Evolutionary conservation across 495 filamentous ascomycete species (phyloP).

Genomic region (Chlorociboria aeruginascens): DNA sequence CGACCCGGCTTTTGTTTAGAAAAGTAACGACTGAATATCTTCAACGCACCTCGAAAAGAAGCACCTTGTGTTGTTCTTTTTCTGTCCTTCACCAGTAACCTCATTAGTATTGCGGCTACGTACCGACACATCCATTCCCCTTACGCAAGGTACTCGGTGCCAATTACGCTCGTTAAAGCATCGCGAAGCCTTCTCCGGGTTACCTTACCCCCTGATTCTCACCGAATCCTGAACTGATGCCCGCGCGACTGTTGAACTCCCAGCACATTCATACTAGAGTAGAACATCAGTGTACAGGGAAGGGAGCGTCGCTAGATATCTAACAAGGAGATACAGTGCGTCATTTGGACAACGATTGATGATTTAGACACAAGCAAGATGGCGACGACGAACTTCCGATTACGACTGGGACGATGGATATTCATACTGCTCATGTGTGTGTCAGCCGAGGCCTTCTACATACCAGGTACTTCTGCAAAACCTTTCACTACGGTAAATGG

Average conservation of each 20-base stretch:
- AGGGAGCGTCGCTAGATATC: not conserved
- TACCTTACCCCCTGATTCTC: not conserved
- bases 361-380: slow-evolving; percentile 16
- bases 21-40: too few species aligned
- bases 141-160: slow-evolving; percentile 37
- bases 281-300: not conserved
- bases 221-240: not conserved
- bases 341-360: not conserved
- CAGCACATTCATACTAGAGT: not conserved
- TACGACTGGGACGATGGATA: slow-evolving; percentile 22
- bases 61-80: too few species aligned
- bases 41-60: too few species aligned
- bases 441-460: slow-evolving; percentile 55
- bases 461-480: slow-evolving; percentile 46
- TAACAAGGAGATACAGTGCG: not conserved
- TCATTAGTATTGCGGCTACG: too few species aligned
- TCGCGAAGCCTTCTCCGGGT: slow-evolving; percentile 1
- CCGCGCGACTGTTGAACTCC: not conserved
- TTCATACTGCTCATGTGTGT: slow-evolving; percentile 29
- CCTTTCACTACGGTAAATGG: not conserved
- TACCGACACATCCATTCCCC: too few species aligned
- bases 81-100: too few species aligned
- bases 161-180: slow-evolving; percentile 46
- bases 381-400: slow-evolving; percentile 22
- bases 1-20: too few species aligned